Base-by-base conservation (phyloP, 2,329 filamentous ascomycete species). In the Fusarium brachygibbosum region DNA sequence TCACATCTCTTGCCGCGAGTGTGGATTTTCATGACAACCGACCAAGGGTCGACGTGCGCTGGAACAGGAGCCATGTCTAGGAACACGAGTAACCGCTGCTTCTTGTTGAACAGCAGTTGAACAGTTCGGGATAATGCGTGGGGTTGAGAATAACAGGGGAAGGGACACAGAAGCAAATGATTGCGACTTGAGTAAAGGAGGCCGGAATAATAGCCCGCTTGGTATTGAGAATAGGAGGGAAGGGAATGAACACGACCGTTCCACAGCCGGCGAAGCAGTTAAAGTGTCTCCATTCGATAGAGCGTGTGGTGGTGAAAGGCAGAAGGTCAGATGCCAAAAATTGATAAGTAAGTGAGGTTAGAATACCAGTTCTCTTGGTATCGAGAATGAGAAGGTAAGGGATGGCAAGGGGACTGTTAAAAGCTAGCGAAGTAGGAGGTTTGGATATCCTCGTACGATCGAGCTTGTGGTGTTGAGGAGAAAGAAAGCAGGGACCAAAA, bases 1-100 rank as follows among this genome's bases (percentile, higher is more conserved):
- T 68, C 61, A 62, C 78, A 82, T 10, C 56, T 37, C 11, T 58
- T 41, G 19, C 44, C 17, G 14, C 62, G 66, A 19, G 19, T 31
- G 8, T 28, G 19, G 29, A 56, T 28, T 6, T 9, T 37, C 14
- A 41, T 32, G 8, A 5, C 2, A 11, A 13, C 25, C 6, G 23
- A 51, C 38, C 19, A 35, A 19, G 35, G 6, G 16, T 16, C 21
- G 38, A 7, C 6, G 6, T 28, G 16, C 14, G 31, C 31, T 17
- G 8, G 16, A 23, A 29, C 10, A 8, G 53, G 44, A 12, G 29
- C 21, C 35, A 46, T 49, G 6, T 13, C 7, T 17, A n/a, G 10
- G 12, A 16, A 16, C 25, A 10, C n/a, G 6, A 50, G 23, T 4
- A 40, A 35, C 9, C 14, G n/a, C 34, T 29, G n/a, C 23, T 37